These are phyloP conservation scores for Penicillium sp. DNA, from an alignment of 2,329 filamentous ascomycete species.

Conservation along the genomic window DNA sequence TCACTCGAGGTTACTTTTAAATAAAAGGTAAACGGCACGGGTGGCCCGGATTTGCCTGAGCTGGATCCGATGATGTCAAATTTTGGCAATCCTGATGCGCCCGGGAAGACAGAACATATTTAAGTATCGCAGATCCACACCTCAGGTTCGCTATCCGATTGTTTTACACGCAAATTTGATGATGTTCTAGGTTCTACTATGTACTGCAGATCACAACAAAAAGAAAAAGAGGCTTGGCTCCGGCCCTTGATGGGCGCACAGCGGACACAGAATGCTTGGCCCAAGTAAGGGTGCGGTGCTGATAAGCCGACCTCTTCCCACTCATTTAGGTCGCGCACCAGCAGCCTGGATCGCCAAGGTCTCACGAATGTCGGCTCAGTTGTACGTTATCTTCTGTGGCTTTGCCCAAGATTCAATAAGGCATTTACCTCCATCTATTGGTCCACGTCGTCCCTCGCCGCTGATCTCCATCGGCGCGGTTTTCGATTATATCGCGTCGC, in stretches of 20 bases:
- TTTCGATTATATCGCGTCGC: background rate
- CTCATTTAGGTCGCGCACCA: background rate
- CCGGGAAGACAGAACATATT: slow-evolving; percentile 2
- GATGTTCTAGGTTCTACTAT: slow-evolving; percentile 15
- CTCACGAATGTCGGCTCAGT: slow-evolving; percentile 8
- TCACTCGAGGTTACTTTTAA: background rate
- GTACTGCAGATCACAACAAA: slow-evolving; percentile 17
- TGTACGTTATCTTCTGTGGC: background rate
- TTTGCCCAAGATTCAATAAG: background rate
- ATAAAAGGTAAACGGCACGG: slow-evolving; percentile 1
- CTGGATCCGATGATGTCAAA: slow-evolving; percentile 16
- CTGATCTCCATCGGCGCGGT: slow-evolving; percentile 3
- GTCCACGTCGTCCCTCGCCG: slow-evolving; percentile 14
- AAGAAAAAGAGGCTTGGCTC: slow-evolving; percentile 9
- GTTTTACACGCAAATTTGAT: background rate
- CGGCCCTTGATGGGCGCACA: slow-evolving; percentile 11
- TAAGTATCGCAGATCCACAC: slow-evolving; percentile 8
- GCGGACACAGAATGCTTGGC: slow-evolving; percentile 28
- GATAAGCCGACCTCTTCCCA: slow-evolving; percentile 9
- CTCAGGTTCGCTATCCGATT: slow-evolving; percentile 1
- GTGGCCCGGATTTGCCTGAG: slow-evolving; percentile 10
- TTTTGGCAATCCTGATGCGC: slow-evolving; percentile 7
- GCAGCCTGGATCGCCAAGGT: slow-evolving; percentile 12
- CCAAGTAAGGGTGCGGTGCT: slow-evolving; percentile 23
- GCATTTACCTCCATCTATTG: slow-evolving; percentile 9